Base-by-base conservation (phyloP, 148 eudicot species). In the Rhododendron mucronatum region DNA sequence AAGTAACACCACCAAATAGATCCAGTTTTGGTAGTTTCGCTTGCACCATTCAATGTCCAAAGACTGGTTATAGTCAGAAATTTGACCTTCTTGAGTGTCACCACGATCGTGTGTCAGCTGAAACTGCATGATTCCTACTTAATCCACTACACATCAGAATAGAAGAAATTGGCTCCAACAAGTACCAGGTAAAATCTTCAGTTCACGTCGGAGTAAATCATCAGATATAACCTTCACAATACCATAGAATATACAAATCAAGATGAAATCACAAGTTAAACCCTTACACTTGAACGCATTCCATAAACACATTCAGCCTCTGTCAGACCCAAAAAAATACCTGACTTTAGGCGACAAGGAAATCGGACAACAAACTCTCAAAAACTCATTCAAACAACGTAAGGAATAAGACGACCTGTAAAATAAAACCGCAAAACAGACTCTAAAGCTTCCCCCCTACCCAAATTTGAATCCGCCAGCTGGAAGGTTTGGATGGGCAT, bases 391-490 rank as follows among this genome's bases (percentile, higher is more conserved):
- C 28, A 63, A 59, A 63, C 37, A 61, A 63, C 2, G 14, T 18
- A 15, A 80, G 37, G 59, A 79, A 21, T 61, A 61, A 65, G 71
- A 65, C 2, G 65, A 20, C 65, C 44, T 53, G 39, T 71, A 71
- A 33, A 13, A 81, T 15, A 81, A 30, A 81, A 81, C 41, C 26
- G 33, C 26, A 79, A 79, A 50, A 81, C 67, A 50, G 28, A 50
- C 83, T 33, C 41, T 18, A 23, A 61, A 39, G 50, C 18, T 30
- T 37, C 65, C 20, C 26, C 45, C 48, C 65, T 84, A 84, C 18
- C 79, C 85, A 48, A 86, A 86, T 55, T 86, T 86, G 81, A 86
- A 86, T 78, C 88, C 88, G 45, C 85, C 88, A 50, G 84, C 61
- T 0, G 88, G 85, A 74, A 86, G 81, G 84, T 82, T 71, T 21